A percentile compares a stretch with the other conserved stretches of the same genome.
Evolutionary conservation across 1,284 basidiomycete species (phyloP).

Genomic region (Ustilago shanxiensis): DNA sequence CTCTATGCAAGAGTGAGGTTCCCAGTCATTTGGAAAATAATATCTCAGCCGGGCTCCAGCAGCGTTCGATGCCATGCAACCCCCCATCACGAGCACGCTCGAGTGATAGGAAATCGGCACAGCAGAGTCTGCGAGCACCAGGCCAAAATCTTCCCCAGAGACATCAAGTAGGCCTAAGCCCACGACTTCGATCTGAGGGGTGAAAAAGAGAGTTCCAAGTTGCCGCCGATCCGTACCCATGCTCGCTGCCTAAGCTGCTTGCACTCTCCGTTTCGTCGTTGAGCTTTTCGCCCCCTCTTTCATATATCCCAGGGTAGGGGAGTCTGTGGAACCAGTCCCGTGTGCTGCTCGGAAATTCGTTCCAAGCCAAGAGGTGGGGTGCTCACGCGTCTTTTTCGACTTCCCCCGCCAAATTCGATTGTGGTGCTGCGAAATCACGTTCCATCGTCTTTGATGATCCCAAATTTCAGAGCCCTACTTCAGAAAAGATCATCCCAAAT

Average conservation of each 20-base stretch:
- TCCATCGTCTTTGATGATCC: no score
- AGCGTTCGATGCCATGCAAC: slow-evolving; percentile 5
- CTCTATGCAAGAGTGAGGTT: slow-evolving; percentile 4
- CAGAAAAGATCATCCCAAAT: no score
- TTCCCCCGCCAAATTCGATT: neutral
- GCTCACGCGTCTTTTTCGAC: slow-evolving; percentile 1
- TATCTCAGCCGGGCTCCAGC: slow-evolving; percentile 1
- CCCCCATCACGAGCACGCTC: slow-evolving; percentile 5
- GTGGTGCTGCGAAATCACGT: no score
- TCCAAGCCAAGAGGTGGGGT: slow-evolving; percentile 1
- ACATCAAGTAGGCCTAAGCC: neutral
- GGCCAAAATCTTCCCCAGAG: slow-evolving; percentile 4
- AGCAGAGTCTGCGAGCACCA: neutral
- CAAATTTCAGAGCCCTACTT: no score
- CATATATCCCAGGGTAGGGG: slow-evolving; percentile 12
- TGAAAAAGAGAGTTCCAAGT: neutral
- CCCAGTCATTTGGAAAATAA: slow-evolving; percentile 6
- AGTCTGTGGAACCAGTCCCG: neutral
- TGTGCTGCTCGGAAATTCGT: neutral
- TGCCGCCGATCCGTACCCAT: slow-evolving; percentile 4
- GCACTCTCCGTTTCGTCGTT: neutral
- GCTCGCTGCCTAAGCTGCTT: neutral
- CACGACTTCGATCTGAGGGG: neutral
- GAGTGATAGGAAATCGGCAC: neutral
- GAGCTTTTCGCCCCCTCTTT: neutral